A percentile compares a stretch with the other conserved stretches of the same genome.
Conservation (phyloP, 2,329 filamentous ascomycete genomes). For the Camillea tinctor region DNA sequence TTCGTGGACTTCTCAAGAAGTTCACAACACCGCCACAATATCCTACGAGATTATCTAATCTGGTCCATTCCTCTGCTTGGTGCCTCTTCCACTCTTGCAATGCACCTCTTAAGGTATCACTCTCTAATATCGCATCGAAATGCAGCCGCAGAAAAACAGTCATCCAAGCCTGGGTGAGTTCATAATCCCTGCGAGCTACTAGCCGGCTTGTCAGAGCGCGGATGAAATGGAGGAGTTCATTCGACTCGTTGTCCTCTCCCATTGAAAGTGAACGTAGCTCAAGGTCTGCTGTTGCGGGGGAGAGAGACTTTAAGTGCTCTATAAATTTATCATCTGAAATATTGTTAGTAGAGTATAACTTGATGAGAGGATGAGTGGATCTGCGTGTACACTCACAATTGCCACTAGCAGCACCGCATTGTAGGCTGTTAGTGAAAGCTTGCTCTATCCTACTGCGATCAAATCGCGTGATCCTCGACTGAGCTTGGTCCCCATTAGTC, state of each 20-base stretch:
- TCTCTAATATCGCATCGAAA: conserved; percentile 54
- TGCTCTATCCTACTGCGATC: conserved; percentile 59
- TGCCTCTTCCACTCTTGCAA: conserved; percentile 69
- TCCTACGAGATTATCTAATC: conserved; percentile 75
- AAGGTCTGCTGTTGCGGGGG: conserved; percentile 83
- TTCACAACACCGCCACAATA: conserved; percentile 85
- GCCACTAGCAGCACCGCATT: conserved; percentile 50
- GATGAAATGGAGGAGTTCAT: conserved; percentile 79
- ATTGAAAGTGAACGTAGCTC: conserved; percentile 77
- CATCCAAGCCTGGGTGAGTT: conserved; percentile 97
- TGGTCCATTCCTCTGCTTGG: conserved; percentile 68
- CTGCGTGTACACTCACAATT: conserved; percentile 52
- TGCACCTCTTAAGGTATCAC: conserved; percentile 52
- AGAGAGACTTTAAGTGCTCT: conserved; percentile 73
- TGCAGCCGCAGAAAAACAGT: conserved; percentile 85
- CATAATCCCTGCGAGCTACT: conserved; percentile 74
- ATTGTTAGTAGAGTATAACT: conserved; percentile 9
- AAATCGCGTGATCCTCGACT: conserved; percentile 67
- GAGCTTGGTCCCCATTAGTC: conserved; percentile 28
- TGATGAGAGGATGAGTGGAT: conserved; percentile 8
- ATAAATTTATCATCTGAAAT: conserved; percentile 63
- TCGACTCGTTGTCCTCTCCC: conserved; percentile 46
- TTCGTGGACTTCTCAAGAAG: conserved; percentile 68
- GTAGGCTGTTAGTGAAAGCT: conserved; percentile 57
- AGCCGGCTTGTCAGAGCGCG: conserved; percentile 73